Conservation (phyloP, 106 monocot genomes). For the Posidonia australis region DNA sequence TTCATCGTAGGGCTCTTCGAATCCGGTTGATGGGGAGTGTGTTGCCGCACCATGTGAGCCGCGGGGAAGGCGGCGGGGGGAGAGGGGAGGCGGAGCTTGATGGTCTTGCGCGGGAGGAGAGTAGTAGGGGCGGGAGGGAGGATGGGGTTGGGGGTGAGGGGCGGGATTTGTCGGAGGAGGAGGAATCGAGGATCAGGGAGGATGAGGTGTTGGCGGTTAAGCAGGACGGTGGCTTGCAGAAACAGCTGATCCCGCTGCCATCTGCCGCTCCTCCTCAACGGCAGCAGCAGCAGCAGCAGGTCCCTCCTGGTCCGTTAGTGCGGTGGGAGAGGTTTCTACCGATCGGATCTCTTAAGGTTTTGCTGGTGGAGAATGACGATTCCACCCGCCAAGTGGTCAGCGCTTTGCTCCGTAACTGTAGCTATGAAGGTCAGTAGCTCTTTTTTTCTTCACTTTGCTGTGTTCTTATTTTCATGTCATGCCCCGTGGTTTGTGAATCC, state of each 20-base stretch:
- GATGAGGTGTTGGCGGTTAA: neutral
- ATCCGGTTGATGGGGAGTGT: constrained; percentile 56
- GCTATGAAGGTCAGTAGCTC: constrained; percentile 70
- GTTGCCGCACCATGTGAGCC: constrained; percentile 12
- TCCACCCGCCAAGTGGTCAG: constrained; percentile 83
- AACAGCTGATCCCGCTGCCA: neutral
- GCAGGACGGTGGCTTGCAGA: neutral
- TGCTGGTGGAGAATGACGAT: constrained; percentile 93
- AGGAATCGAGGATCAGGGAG: constrained; percentile 31
- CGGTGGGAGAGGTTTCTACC: constrained; percentile 92
- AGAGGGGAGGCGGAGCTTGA: constrained; percentile 16
- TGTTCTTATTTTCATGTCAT: neutral
- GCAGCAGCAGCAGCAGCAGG: constrained; percentile 21
- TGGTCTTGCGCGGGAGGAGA: constrained; percentile 12
- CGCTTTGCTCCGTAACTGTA: constrained; percentile 86
- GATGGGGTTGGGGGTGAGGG: constrained; percentile 20
- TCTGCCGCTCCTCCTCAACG: neutral
- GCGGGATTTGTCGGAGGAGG: constrained; percentile 34
- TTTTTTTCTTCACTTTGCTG: neutral
- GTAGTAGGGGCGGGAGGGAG: constrained; percentile 21
- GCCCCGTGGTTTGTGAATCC: neutral
- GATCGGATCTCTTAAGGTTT: constrained; percentile 59
- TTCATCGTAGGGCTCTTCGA: constrained; percentile 28
- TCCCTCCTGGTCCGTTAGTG: constrained; percentile 21
- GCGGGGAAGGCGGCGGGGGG: constrained; percentile 5